Percentiles rank a stretch among this genome's conserved stretches.
Conservation (phyloP, 768 basidiomycete species). For the Phaeotremella skinneri region DNA sequence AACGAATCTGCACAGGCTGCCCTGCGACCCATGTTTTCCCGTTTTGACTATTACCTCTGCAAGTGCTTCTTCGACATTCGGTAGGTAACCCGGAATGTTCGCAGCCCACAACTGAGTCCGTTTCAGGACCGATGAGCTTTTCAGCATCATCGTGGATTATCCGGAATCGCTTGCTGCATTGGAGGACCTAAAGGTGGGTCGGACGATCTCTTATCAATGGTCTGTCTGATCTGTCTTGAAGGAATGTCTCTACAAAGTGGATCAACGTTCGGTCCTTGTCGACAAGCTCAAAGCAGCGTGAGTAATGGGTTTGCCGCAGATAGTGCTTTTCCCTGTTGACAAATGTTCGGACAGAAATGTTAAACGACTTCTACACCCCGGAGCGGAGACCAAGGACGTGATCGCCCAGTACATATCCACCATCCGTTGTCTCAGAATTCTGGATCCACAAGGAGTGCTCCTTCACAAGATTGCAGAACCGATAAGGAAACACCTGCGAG, state of each 20-base stretch:
- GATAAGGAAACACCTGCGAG: conserved; percentile 78
- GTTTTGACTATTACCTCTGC: conserved; percentile 90
- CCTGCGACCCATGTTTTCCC: conserved; percentile 67
- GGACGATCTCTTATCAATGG: not conserved
- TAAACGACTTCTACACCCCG: conserved; percentile 88
- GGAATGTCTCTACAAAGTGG: conserved; percentile 52
- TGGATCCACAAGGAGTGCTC: conserved; percentile 90
- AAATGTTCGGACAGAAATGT: conserved; percentile 61
- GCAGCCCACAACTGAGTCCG: conserved; percentile 5
- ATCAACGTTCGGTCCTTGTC: conserved; percentile 64
- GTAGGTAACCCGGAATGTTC: conserved; percentile 54
- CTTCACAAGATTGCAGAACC: conserved; percentile 92
- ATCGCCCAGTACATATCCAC: conserved; percentile 85
- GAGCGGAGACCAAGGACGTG: conserved; percentile 89
- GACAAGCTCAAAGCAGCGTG: conserved; percentile 75
- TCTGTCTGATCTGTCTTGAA: conserved; percentile 17
- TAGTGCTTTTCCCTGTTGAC: conserved; percentile 8
- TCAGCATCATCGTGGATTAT: conserved; percentile 92
- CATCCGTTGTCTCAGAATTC: conserved; percentile 80
- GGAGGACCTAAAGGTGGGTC: conserved; percentile 72
- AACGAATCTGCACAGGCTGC: conserved; percentile 32
- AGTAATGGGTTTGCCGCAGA: conserved; percentile 40
- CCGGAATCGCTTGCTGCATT: conserved; percentile 83
- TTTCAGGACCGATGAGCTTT: conserved; percentile 67
- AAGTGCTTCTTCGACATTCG: conserved; percentile 84